Base-by-base conservation (phyloP, 202 grass and related monocot species). In the Zoysia matrella region DNA sequence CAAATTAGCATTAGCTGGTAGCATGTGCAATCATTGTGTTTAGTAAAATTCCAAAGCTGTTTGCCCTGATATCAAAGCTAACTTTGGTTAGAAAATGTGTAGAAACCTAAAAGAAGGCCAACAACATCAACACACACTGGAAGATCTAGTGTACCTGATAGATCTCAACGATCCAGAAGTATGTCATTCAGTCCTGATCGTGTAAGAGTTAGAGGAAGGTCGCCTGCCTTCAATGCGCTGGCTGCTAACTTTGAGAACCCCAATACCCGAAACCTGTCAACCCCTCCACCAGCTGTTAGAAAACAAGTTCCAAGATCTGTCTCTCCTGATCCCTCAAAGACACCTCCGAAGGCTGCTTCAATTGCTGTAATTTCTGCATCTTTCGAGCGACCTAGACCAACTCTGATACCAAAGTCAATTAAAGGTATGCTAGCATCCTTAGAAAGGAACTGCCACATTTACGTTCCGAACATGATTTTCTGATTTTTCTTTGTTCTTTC, bases 131-230 rank as follows among this genome's bases (percentile, higher is more conserved):
- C 92, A 62, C 87, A 95, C 78, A 83, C 86, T 39, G 90, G 96
- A 80, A 89, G 96, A 62, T 98, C 92, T 12, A 92, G 90, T 62
- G 89, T 93, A 66, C 90, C 92, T 71, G 96, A 95, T 80, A 95
- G 89, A 88, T 94, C 92, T 46, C 92, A 98, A 73, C 89, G 96
- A 41, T 91, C 90, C 56, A 91, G 96, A 91, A 98, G 96, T 62
- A 95, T 95, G 85, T 98, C 96, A 50, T 98, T 98, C 83, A 98
- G 96, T 52, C 96, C 96, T 39, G 96, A 98, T 36, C 89, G 96
- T 84, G 90, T 92, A 50, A 88, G 92, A 79, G 96, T 98, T 54
- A 74, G 96, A 90, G 96, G 96, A 80, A 92, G 92, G 52, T 98
- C 96, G 48, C 96, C 96, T 48, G 92, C 92, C 77, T 98, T 98